phyloP scores from a whole-genome alignment of 2,329 filamentous ascomycete genomes.

The Epichloe uncinata region DNA sequence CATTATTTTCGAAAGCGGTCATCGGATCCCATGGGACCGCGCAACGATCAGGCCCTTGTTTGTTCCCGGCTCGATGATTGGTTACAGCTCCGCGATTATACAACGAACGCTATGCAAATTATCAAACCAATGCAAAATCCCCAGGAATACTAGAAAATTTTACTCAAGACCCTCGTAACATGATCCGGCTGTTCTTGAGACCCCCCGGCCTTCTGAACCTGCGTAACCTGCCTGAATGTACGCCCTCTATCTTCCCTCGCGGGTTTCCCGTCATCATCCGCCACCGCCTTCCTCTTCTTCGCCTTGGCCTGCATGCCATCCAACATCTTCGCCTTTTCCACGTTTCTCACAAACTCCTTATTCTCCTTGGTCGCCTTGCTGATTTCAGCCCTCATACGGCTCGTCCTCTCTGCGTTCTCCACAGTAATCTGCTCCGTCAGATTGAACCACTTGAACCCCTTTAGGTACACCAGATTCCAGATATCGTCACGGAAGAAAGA shows the following conservation, averaged over 20 bases:
- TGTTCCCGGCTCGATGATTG: too few species aligned
- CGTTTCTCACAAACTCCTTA: constrained; percentile 65
- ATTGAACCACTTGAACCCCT: constrained; percentile 71
- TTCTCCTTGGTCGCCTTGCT: constrained; percentile 65
- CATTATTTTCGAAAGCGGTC: too few species aligned
- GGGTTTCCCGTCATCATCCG: constrained; percentile 10
- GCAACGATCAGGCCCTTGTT: too few species aligned
- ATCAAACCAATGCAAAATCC: not conserved
- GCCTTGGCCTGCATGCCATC: constrained; percentile 55
- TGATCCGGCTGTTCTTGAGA: constrained; percentile 37
- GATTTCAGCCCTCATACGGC: constrained; percentile 66
- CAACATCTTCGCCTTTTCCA: constrained; percentile 69
- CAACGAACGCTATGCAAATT: not conserved
- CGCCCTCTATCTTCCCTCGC: constrained; percentile 15
- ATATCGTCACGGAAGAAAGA: constrained; percentile 75
- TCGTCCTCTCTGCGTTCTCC: constrained; percentile 68
- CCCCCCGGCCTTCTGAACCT: constrained; percentile 36
- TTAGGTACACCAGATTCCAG: constrained; percentile 73
- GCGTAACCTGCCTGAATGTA: constrained; percentile 54
- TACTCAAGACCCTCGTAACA: constrained; percentile 47
- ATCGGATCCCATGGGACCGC: too few species aligned
- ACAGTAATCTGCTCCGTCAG: constrained; percentile 65
- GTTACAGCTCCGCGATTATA: not conserved
- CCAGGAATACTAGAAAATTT: constrained; percentile 40
- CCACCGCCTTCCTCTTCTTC: constrained; percentile 24